Conservation (phyloP, 768 basidiomycete genomes). For the Leccinum disarticulatum region DNA sequence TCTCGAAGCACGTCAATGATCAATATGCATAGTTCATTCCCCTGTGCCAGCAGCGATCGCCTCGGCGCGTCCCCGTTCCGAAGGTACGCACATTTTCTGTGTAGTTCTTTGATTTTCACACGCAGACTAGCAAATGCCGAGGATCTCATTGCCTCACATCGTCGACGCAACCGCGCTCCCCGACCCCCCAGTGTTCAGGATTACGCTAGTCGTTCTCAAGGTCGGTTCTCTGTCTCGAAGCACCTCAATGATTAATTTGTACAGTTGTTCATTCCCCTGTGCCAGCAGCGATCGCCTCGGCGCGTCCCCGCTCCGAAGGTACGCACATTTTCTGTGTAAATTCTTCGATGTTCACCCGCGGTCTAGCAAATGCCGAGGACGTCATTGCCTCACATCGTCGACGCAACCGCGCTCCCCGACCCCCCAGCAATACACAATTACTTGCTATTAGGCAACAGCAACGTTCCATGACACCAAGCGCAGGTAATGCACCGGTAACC, state of each 20-base stretch:
- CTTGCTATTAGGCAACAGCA: background rate
- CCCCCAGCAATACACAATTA: background rate
- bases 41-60: background rate
- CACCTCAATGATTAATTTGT: too few species aligned
- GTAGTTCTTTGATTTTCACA: too few species aligned
- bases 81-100: too few species aligned
- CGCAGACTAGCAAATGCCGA: too few species aligned
- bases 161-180: too few species aligned
- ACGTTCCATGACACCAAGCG: background rate
- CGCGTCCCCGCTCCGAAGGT: background rate
- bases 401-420: background rate
- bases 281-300: background rate
- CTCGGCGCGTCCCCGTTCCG: background rate
- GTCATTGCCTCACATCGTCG: background rate
- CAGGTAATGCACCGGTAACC: background rate
- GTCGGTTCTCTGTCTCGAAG: too few species aligned
- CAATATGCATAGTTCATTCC: too few species aligned
- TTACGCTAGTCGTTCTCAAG: too few species aligned
- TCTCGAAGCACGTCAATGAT: too few species aligned
- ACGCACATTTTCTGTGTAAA: background rate
- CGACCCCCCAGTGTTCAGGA: background rate
- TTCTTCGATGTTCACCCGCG: background rate
- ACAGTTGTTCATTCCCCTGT: too few species aligned
- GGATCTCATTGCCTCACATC: too few species aligned
- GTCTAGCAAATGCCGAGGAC: background rate